Evolutionary conservation across 2,329 filamentous ascomycete species (phyloP), one percentile per base, ranked within the genome.

Genomic region (Geosmithia putterillii): DNA sequence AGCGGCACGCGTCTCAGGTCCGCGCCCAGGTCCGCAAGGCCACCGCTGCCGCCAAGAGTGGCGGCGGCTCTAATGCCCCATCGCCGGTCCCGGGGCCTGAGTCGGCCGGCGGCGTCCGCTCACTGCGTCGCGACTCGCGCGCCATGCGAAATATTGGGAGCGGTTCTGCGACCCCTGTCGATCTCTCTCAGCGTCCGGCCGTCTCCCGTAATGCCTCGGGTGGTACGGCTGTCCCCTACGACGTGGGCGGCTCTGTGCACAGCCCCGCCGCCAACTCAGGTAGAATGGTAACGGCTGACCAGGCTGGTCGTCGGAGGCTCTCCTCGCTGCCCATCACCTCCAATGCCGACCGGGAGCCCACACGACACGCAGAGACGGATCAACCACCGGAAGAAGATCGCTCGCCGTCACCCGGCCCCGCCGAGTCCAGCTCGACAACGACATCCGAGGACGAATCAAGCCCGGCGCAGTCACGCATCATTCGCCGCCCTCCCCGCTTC

Each of bases 1-100:
- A 96, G 58, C 75, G 86, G 42, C 87, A 96, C 64, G 76, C 94
- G 22, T 85, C 86, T 1, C 87, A 95, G 58, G 86, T 96, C 40
- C 79, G 86, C 51, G 88, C 85, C 18, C 88, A 95, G 64, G 87
- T 96, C 69, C 79, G 85, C 48, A 92, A 83, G 57, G 78, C 81
- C 38, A 78, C 74, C 3, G 73, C 72, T 7, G 70, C 71, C 3
- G 70, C 69, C 19, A 70, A 73, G 42, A 32, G 28, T 12, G 28
- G 28, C 28, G 73, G 71, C 45, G 73, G 73, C 45, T 77, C 77
- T 3, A 63, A 69, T 17, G 70, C 71, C 1, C 70, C 74, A 1
- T 79, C 79, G 2, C 76, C 79, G 2, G 55, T 73, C 15, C 28
- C 73, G 15, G 68, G 70, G 25, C 60, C 67, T 45, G 74, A 70